Base-by-base conservation (phyloP, 192 early-diverging fungal genomes). In the Mortierella antarctica region DNA sequence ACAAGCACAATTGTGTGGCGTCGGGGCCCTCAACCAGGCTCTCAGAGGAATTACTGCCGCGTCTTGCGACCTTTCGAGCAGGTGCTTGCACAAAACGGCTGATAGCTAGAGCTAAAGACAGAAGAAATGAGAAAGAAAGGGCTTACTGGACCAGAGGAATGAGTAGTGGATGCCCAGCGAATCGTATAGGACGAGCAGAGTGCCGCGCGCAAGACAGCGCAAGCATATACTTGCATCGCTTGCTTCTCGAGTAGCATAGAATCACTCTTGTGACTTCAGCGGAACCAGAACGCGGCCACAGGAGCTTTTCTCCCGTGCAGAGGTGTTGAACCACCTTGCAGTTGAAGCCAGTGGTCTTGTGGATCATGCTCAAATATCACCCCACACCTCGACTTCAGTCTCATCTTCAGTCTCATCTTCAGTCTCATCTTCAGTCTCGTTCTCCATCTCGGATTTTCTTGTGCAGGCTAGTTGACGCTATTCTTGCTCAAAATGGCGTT, bases 361-460 rank as follows among this genome's bases (percentile, higher is more conserved):
- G 20, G 53, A 42, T 8, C 70, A 71, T 15, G 59, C 44, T 50
- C 20, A 17, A 2, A 39, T n/a, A 48, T 56, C 17, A 8, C 21
- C 44, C 7, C 69, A 61, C 7, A 10, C 2, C 21, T 2, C 65
- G 57, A 21, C 7, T n/a, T 45, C 63, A 51, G 18, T 1, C 58
- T 18, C 62, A 9, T 48, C 57, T 6, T n/a, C 15, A 31, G 62
- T 31, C 42, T 73, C 69, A n/a, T n/a, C n/a, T 11, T 45, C 63
- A 51, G 18, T 1, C 58, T 18, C 62, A 9, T 48, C 57, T 6
- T n/a, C 15, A 31, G 62, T 31, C 42, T 73, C 69, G 18, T 80
- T 80, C 47, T 80, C 77, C 42, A 80, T 80, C 65, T 80, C 77
- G 14, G 77, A 72, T 60, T 80, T 72, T 41, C 49, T 80, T 6